Percentiles rank a stretch among this genome's conserved stretches.
Evolutionary conservation across 208 protist genomes (phyloP).

Genomic region (Leishmania lainsoni): DNA sequence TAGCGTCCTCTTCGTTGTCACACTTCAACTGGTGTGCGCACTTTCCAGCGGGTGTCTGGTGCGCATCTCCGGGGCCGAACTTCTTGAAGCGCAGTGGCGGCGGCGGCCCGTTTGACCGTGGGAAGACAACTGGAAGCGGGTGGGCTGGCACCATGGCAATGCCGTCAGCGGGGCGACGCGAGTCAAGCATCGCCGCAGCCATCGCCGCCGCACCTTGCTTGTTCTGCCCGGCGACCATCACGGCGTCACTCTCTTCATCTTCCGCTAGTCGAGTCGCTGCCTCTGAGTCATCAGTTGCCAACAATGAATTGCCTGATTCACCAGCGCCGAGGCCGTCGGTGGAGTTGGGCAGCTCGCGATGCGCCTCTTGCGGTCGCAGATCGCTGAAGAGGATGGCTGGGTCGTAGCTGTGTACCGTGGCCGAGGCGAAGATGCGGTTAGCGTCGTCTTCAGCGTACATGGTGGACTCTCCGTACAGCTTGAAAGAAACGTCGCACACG

Average conservation of each 20-base stretch:
- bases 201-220: slow-evolving; percentile 66
- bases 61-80: slow-evolving; percentile 37
- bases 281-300: slow-evolving; percentile 18
- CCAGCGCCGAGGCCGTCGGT: background rate
- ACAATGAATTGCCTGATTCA: slow-evolving; percentile 15
- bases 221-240: slow-evolving; percentile 58
- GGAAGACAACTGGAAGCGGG: slow-evolving; percentile 68
- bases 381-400: slow-evolving; percentile 52
- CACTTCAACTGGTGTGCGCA: slow-evolving; percentile 24
- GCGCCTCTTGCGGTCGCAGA: slow-evolving; percentile 40
- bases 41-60: slow-evolving; percentile 18
- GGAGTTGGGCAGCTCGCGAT: slow-evolving; percentile 6
- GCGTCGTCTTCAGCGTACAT: slow-evolving; percentile 34
- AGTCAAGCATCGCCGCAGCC: slow-evolving; percentile 66
- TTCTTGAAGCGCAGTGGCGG: slow-evolving; percentile 53
- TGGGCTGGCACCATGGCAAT: slow-evolving; percentile 62
- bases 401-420: slow-evolving; percentile 58
- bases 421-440: slow-evolving; percentile 58
- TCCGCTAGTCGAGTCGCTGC: slow-evolving; percentile 25
- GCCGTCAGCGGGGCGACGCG: slow-evolving; percentile 45
- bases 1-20: slow-evolving; percentile 21
- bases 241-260: slow-evolving; percentile 59
- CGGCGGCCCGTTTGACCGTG: slow-evolving; percentile 40
- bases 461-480: slow-evolving; percentile 60
- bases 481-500: slow-evolving; percentile 30